Percentiles rank a stretch among this genome's conserved stretches.
Evolutionary conservation across 2,329 filamentous ascomycete genomes (phyloP).

Genomic region (Sporothrix mexicana): DNA sequence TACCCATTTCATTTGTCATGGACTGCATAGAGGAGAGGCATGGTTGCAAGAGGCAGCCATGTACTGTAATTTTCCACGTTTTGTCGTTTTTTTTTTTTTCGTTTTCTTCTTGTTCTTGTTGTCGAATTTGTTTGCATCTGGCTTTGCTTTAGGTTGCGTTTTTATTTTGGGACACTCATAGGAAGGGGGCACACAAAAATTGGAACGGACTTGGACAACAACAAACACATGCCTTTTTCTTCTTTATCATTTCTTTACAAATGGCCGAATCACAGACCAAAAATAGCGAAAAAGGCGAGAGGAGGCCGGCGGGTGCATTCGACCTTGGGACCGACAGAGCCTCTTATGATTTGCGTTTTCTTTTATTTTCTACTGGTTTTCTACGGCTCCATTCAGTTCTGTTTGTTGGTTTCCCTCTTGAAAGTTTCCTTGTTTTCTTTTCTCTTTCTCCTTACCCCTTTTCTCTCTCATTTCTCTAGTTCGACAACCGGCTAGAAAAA

Average conservation of each 20-base stretch:
- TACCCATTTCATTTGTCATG: conserved; percentile 29
- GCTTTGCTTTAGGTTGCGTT: conserved; percentile 27
- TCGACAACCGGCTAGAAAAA: conserved; percentile 24
- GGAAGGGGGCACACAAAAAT: conserved; percentile 34
- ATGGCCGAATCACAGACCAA: not conserved
- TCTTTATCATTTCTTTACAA: not conserved
- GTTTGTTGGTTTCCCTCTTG: conserved; percentile 1
- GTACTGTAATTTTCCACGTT: conserved; percentile 30
- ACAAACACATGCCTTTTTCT: conserved; percentile 12
- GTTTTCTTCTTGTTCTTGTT: conserved; percentile 24
- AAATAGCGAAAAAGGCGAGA: conserved; percentile 14
- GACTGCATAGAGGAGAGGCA: conserved; percentile 34
- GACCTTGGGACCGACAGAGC: not conserved
- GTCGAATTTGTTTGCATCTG: conserved; percentile 34
- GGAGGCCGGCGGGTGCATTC: not conserved
- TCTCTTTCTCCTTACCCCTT: not conserved
- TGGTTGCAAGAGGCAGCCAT: conserved; percentile 23
- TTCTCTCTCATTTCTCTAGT: not conserved
- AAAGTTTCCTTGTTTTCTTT: not conserved
- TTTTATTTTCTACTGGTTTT: not conserved
- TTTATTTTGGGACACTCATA: conserved; percentile 30
- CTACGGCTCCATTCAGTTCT: not conserved
- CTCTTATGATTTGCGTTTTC: not conserved
- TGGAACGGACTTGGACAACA: conserved; percentile 31
- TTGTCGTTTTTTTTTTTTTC: conserved; percentile 2